These are phyloP conservation scores for Tillandsia leiboldiana DNA, from an alignment of 176 grass and related monocot species.

Conservation along the genomic window DNA sequence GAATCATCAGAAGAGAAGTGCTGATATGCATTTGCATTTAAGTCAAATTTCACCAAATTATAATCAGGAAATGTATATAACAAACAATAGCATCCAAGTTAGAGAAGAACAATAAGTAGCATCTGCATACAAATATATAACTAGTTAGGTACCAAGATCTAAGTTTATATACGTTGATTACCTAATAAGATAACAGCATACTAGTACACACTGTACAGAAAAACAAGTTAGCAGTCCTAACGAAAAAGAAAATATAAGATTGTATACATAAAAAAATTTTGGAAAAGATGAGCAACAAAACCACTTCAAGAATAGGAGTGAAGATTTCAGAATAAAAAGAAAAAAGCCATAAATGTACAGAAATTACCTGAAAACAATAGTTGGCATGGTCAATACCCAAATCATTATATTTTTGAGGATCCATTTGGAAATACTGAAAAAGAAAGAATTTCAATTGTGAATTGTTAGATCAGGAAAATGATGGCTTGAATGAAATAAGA, in stretches of 20 bases:
- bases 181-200: background rate
- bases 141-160: background rate
- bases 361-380: conserved; percentile 85
- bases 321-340: background rate
- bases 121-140: background rate
- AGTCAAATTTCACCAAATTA: background rate
- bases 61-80: background rate
- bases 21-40: conserved; percentile 39
- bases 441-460: conserved; percentile 15
- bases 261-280: background rate
- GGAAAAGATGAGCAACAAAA: background rate
- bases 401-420: conserved; percentile 62
- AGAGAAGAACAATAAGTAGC: background rate
- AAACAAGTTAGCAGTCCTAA: background rate
- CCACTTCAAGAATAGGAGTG: background rate
- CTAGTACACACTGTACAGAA: background rate
- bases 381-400: conserved; percentile 66
- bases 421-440: conserved; percentile 93
- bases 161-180: background rate
- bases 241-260: background rate
- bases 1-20: conserved; percentile 84
- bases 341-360: background rate
- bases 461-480: background rate
- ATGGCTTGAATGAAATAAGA: conserved; percentile 2
- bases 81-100: background rate